Conservation (phyloP, 1,139 yeast genomes). For the Hanseniaspora gamundiae region DNA sequence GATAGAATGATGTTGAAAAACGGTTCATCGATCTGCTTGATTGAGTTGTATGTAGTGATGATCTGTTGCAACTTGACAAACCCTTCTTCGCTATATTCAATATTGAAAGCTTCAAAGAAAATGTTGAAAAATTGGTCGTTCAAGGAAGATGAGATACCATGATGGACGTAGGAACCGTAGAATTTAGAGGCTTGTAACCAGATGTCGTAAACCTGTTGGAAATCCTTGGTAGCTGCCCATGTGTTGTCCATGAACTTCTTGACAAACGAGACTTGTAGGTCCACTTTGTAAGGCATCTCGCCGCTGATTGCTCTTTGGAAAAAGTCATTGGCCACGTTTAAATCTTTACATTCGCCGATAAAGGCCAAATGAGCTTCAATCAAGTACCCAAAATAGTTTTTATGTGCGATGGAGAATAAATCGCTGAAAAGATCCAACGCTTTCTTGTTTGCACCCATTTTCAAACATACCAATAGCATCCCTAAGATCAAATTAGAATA, state of each 20-base stretch:
- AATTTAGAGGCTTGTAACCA: conserved; percentile 55
- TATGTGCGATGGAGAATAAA: conserved; percentile 5
- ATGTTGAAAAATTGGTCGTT: conserved; percentile 58
- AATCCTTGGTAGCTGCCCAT: conserved; percentile 44
- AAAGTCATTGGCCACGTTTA: conserved; percentile 57
- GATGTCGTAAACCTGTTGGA: conserved; percentile 45
- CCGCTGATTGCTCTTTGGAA: conserved; percentile 55
- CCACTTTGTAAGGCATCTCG: conserved; percentile 61
- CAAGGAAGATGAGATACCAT: conserved; percentile 51
- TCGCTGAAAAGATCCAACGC: conserved; percentile 37
- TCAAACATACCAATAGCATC: conserved; percentile 48
- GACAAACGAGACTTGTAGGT: conserved; percentile 65
- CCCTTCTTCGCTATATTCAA: conserved; percentile 28
- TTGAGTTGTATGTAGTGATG: conserved; percentile 42
- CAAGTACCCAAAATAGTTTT: conserved; percentile 32
- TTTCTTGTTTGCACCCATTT: conserved; percentile 36
- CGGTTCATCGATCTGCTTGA: conserved; percentile 51
- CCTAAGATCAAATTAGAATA: conserved; percentile 46
- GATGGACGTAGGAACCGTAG: conserved; percentile 51
- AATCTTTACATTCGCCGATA: conserved; percentile 70
- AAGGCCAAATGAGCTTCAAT: conserved; percentile 66
- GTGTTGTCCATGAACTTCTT: conserved; percentile 54
- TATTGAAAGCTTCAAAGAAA: conserved; percentile 48
- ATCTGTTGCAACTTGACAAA: conserved; percentile 44
- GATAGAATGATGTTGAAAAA: conserved; percentile 70